These are phyloP conservation scores for Saccharum spontaneum DNA, from an alignment of 176 grass and related monocot species.

Conservation along the genomic window DNA sequence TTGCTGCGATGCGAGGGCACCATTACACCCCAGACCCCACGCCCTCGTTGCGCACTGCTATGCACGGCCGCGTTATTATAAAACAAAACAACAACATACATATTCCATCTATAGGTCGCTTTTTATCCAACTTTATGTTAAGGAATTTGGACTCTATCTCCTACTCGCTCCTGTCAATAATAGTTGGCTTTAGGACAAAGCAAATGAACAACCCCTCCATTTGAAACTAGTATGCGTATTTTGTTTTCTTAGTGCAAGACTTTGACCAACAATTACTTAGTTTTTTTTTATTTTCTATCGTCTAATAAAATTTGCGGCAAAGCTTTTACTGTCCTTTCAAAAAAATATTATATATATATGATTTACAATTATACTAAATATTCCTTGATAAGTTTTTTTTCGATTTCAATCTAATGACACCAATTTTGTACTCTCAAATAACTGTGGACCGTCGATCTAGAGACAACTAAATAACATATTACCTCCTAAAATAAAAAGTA, in stretches of 20 bases:
- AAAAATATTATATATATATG: too few relatives aligned
- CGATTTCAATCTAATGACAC: too few relatives aligned
- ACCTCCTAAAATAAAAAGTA: too few relatives aligned
- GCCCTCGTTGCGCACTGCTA: background rate
- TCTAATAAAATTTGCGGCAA: too few relatives aligned
- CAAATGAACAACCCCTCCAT: background rate
- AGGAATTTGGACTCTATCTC: background rate
- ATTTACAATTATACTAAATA: too few relatives aligned
- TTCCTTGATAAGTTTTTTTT: too few relatives aligned
- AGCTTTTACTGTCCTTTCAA: too few relatives aligned
- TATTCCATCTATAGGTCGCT: background rate
- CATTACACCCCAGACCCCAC: background rate
- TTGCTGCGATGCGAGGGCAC: too few relatives aligned
- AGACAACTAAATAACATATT: too few relatives aligned
- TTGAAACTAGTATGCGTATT: background rate
- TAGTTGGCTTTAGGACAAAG: background rate
- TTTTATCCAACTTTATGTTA: background rate
- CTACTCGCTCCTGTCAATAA: background rate
- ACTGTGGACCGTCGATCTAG: too few relatives aligned
- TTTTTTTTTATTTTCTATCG: too few relatives aligned
- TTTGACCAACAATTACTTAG: background rate
- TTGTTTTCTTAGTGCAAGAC: background rate
- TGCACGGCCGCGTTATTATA: background rate
- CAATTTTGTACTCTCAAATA: too few relatives aligned
- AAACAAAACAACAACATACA: background rate